Evolutionary conservation across 2,329 filamentous ascomycete genomes (phyloP).

Genomic region (Cladosporium phlei): DNA sequence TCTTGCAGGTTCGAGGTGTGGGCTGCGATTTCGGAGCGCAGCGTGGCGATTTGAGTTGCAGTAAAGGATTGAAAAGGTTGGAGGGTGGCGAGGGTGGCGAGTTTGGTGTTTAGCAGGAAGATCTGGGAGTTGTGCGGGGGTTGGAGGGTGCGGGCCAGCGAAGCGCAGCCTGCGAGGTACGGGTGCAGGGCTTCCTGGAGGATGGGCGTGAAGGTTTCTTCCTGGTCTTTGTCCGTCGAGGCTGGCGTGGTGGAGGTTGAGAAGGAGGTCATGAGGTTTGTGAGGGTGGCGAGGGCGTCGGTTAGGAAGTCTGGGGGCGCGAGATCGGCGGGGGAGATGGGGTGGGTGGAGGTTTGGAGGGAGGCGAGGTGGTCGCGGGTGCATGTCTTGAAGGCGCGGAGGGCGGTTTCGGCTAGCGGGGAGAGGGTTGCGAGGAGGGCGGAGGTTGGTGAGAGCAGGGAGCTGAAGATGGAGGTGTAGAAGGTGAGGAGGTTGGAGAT

Average conservation of each 20-base stretch:
- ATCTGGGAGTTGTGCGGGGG: conserved; percentile 60
- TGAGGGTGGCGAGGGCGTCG: conserved; percentile 73
- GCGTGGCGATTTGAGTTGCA: conserved; percentile 39
- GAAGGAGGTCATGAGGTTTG: conserved; percentile 76
- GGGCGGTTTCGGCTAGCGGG: conserved; percentile 67
- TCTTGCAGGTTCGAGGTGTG: conserved; percentile 50
- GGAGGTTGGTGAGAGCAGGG: conserved; percentile 66
- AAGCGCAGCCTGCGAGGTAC: conserved; percentile 71
- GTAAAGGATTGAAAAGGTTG: conserved; percentile 53
- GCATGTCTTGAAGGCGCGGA: conserved; percentile 75
- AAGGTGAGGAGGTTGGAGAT: conserved; percentile 85
- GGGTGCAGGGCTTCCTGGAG: conserved; percentile 78
- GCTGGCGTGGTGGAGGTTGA: conserved; percentile 67
- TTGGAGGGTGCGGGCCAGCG: conserved; percentile 58
- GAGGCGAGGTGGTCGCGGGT: conserved; percentile 75
- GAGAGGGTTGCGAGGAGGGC: conserved; percentile 64
- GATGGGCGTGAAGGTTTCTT: conserved; percentile 61
- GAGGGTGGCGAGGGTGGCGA: conserved; percentile 55
- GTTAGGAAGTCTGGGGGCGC: conserved; percentile 74
- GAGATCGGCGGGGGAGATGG: conserved; percentile 66
- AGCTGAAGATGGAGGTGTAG: conserved; percentile 79
- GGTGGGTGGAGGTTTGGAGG: conserved; percentile 62
- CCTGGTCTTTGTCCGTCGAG: conserved; percentile 27
- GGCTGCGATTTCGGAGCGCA: conserved; percentile 24
- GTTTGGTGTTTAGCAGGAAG: conserved; percentile 68